phyloP scores from a whole-genome alignment of 805 yeast species.

The Limtongia smithiae region DNA sequence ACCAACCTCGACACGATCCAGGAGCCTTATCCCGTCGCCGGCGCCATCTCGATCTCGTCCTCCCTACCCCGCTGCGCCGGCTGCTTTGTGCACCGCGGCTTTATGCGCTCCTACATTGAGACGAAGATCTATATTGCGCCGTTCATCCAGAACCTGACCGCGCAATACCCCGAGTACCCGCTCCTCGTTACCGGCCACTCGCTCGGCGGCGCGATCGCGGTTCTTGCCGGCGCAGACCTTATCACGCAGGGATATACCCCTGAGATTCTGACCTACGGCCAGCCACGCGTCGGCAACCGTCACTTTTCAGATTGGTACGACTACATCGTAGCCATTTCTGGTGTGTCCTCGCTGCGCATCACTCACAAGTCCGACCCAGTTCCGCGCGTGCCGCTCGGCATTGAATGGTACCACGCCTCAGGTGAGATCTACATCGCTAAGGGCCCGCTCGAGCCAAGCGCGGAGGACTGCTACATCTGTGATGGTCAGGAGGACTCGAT shows the following conservation, averaged over 20 bases:
- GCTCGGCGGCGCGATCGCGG: conserved; percentile 68
- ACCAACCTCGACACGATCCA: conserved; percentile 48
- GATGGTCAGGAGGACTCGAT: conserved; percentile 27
- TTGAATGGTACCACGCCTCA: conserved; percentile 20
- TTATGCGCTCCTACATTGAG: conserved; percentile 45
- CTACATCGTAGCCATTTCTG: conserved; percentile 11
- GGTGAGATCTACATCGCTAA: conserved; percentile 28
- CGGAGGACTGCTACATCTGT: conserved; percentile 26
- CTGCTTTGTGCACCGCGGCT: conserved; percentile 66
- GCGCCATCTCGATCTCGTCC: neutral
- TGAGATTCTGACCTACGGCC: conserved; percentile 56
- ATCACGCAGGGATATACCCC: conserved; percentile 52
- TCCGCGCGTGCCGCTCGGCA: conserved; percentile 24
- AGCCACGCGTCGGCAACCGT: conserved; percentile 61
- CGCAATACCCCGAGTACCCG: conserved; percentile 47
- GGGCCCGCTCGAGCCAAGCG: conserved; percentile 26
- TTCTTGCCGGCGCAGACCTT: conserved; percentile 60
- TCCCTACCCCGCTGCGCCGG: conserved; percentile 40
- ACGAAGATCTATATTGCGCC: conserved; percentile 39
- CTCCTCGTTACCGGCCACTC: conserved; percentile 69
- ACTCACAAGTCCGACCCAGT: conserved; percentile 31
- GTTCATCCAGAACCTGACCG: conserved; percentile 28
- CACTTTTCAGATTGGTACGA: conserved; percentile 53
- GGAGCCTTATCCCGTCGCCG: conserved; percentile 15
- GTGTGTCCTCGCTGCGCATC: conserved; percentile 14